phyloP scores from a whole-genome alignment of 371 early-diverging fungal species.

The Rhizopus microsporus region DNA sequence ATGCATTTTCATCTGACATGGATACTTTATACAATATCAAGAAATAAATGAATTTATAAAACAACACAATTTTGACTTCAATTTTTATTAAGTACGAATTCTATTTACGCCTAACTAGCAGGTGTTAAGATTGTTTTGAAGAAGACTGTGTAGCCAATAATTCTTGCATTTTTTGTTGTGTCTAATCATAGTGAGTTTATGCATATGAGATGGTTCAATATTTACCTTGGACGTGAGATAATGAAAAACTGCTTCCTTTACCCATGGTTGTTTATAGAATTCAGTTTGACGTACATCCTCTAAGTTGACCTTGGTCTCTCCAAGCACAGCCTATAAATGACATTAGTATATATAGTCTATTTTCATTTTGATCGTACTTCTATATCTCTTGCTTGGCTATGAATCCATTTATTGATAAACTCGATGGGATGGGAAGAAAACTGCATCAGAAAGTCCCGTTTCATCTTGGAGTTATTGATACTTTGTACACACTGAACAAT shows the following conservation, averaged over 20 bases:
- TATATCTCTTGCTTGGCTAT: slow-evolving; percentile 87
- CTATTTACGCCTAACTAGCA: no score
- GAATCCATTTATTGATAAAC: slow-evolving; percentile 91
- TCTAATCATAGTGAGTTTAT: slow-evolving; percentile 15
- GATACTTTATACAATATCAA: no score
- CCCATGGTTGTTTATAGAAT: slow-evolving; percentile 86
- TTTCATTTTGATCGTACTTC: slow-evolving; percentile 55
- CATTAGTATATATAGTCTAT: background rate
- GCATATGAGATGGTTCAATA: background rate
- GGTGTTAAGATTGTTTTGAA: background rate
- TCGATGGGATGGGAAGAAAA: slow-evolving; percentile 85
- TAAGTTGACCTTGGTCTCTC: slow-evolving; percentile 80
- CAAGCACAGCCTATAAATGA: slow-evolving; percentile 60
- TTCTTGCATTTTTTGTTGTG: slow-evolving; percentile 55
- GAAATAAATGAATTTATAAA: no score
- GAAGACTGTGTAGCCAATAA: slow-evolving; percentile 36
- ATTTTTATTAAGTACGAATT: no score
- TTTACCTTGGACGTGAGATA: slow-evolving; percentile 71
- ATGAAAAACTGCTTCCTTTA: slow-evolving; percentile 90
- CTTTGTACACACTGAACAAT: slow-evolving; percentile 73
- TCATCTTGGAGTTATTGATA: slow-evolving; percentile 83
- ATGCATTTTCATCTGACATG: no score
- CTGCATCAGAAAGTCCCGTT: slow-evolving; percentile 89
- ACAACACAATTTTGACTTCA: no score
- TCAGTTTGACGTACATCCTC: slow-evolving; percentile 82